These are phyloP conservation scores for Madurella mycetomatis DNA, from an alignment of 2,329 filamentous ascomycete genomes.

Conservation along the genomic window DNA sequence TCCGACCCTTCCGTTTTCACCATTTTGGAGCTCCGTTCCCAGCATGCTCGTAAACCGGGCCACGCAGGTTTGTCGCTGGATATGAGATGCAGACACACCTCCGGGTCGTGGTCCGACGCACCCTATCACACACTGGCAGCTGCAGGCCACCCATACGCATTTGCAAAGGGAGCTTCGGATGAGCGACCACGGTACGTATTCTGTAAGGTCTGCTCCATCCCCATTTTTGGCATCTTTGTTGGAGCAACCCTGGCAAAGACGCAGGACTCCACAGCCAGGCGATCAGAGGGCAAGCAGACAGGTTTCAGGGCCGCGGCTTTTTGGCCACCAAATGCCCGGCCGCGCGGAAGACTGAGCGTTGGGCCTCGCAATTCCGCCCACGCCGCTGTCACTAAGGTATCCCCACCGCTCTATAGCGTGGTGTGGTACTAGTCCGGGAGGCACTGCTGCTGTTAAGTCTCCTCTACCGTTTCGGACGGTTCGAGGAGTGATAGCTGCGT, in stretches of 20 bases:
- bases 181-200: too few relatives aligned
- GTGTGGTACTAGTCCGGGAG: background rate
- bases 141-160: too few relatives aligned
- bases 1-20: background rate
- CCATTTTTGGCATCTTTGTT: too few relatives aligned
- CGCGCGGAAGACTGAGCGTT: background rate
- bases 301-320: too few relatives aligned
- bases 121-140: background rate
- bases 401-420: background rate
- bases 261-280: too few relatives aligned
- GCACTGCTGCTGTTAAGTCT: background rate
- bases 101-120: background rate
- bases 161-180: too few relatives aligned
- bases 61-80: constrained; percentile 4
- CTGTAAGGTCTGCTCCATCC: too few relatives aligned
- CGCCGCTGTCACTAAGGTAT: background rate
- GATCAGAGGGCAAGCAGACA: too few relatives aligned
- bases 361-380: background rate
- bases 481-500: background rate
- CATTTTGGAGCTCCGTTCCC: background rate
- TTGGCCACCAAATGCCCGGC: too few relatives aligned
- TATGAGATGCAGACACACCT: background rate
- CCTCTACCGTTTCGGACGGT: background rate
- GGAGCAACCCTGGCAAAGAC: too few relatives aligned
- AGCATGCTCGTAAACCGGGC: constrained; percentile 11